Evolutionary conservation across 495 filamentous ascomycete species (phyloP), one percentile per base, ranked within the genome.

Genomic region (Zalerion maritima): DNA sequence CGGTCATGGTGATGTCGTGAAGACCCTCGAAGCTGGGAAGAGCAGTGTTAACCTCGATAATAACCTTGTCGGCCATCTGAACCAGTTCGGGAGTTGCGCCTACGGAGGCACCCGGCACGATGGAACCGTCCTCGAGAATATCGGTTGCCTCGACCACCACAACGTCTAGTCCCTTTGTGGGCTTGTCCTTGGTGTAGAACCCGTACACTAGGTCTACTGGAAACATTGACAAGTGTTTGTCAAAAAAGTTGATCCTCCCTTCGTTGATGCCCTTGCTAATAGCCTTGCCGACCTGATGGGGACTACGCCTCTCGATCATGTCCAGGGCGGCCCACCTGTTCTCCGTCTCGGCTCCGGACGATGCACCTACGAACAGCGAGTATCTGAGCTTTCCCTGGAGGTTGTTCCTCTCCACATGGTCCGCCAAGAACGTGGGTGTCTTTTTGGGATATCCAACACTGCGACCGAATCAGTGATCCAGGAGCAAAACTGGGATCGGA

Each of bases 151-250:
- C 84, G 14, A 93, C 78, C 15, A 91, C 76, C 1, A 78, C 80
- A 0, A 87, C 79, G 42, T 93, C 84, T 7, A 93, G 57, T 34
- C 67, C 76, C 42, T 78, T 78, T 28, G 57, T 68, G 2, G 73
- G 67, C 47, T 73, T 74, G 49, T 91, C 66, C 55, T 76, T 69
- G 6, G 80, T 86, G 49, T 86, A 85, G 55, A 69, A 92, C 31
- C 84, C 78, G 46, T 83, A 83, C 31, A 87, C 74, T 38, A 93
- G 56, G 58, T 93, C 84, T 24, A 76, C 71, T 14, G 84, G 84
- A 52, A 93, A 93, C 83, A 91, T 92, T 54, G 73, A 79, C 41
- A 93, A 49, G 61, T 93, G 84, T 57, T 92, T 81, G 47, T 93
- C 84, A 35, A 92, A 92, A 57, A 93, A 93, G 25, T 85, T 77